phyloP scores from a whole-genome alignment of 257 asterid genomes.

The Verbena officinalis region DNA sequence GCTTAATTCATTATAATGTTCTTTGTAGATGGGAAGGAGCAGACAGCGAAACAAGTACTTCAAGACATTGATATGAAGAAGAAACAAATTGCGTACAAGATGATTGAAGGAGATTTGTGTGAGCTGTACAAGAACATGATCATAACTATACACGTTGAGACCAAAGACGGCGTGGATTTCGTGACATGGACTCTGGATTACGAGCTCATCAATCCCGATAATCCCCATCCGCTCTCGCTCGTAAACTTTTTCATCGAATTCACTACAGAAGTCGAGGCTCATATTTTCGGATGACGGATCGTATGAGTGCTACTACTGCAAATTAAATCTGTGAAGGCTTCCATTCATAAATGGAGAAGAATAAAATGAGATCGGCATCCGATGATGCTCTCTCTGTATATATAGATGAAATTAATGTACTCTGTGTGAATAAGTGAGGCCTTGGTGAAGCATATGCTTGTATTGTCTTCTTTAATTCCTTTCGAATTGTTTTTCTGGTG shows the following conservation, averaged over 20 bases:
- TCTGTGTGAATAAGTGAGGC: not conserved
- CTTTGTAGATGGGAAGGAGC: conserved; percentile 31
- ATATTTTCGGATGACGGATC: not conserved
- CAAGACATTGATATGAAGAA: conserved; percentile 22
- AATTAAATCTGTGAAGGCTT: not conserved
- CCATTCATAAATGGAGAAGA: no score
- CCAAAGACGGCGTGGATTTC: conserved; percentile 14
- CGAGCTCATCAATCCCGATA: conserved; percentile 16
- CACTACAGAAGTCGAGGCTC: conserved; percentile 24
- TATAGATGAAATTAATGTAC: not conserved
- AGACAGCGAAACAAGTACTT: conserved; percentile 15
- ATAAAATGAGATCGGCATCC: no score
- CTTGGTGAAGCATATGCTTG: not conserved
- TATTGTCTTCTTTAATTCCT: no score
- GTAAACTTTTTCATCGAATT: conserved; percentile 13
- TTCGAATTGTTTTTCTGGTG: no score
- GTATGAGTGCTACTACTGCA: no score
- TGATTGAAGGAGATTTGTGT: conserved; percentile 27
- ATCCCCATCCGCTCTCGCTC: conserved; percentile 14
- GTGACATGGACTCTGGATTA: conserved; percentile 36
- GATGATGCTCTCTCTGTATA: not conserved
- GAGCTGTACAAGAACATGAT: conserved; percentile 26
- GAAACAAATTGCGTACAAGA: conserved; percentile 8
- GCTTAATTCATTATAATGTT: no score
- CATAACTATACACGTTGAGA: conserved; percentile 21